A percentile compares a stretch with the other conserved stretches of the same genome.
Evolutionary conservation across 768 basidiomycete genomes (phyloP).

Genomic region (Lactifluus piperatus): DNA sequence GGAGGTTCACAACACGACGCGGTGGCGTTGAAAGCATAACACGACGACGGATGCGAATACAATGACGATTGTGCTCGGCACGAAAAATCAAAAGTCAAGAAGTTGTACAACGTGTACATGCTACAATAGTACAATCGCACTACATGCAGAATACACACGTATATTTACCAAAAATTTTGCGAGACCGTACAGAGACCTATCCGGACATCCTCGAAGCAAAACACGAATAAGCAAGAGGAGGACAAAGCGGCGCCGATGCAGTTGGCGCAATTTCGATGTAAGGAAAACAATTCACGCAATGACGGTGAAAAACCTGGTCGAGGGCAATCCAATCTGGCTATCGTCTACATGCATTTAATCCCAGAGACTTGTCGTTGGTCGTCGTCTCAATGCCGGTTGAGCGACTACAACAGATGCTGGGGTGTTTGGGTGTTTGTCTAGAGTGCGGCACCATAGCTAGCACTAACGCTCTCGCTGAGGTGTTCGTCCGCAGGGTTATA

Average conservation of each 20-base stretch:
- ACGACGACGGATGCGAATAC: not conserved
- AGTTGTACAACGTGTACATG: conserved; percentile 5
- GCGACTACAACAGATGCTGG: not conserved
- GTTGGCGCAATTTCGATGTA: not conserved
- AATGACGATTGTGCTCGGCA: not conserved
- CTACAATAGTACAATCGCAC: conserved; percentile 3
- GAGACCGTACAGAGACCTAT: not conserved
- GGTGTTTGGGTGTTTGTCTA: not conserved
- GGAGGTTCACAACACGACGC: not conserved
- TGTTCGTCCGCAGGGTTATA: conserved; percentile 83
- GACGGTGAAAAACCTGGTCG: not conserved
- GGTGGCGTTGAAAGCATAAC: not conserved
- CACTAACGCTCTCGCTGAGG: conserved; percentile 75
- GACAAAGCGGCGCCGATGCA: not conserved
- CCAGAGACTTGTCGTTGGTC: not conserved
- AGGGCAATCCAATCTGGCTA: not conserved
- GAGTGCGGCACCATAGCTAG: conserved; percentile 40
- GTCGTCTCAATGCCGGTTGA: conserved; percentile 12
- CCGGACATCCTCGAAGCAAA: not conserved
- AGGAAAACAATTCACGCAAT: conserved; percentile 7
- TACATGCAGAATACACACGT: conserved; percentile 3
- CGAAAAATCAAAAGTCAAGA: not conserved
- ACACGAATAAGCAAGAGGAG: not conserved
- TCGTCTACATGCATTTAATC: not conserved
- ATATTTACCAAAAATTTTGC: conserved; percentile 3